phyloP scores from a whole-genome alignment of 2,329 filamentous ascomycete genomes.

The Metarhizium brunneum region DNA sequence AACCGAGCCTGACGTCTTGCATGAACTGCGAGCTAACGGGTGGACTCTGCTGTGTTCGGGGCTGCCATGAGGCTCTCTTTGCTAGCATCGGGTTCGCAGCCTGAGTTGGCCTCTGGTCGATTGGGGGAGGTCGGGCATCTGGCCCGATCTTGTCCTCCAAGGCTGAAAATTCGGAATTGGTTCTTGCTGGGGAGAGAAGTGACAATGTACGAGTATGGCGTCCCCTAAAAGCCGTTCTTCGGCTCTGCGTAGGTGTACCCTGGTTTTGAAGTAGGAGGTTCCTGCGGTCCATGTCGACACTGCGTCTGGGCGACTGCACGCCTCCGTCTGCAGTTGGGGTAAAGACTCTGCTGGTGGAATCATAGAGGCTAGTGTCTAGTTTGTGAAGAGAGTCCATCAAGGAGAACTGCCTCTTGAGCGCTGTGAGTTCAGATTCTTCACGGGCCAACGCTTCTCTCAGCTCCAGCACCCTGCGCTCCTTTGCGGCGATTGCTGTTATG shows the following conservation, averaged over 20 bases:
- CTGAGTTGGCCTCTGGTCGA: constrained; percentile 24
- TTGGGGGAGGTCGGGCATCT: constrained; percentile 15
- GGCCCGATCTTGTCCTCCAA: constrained; percentile 28
- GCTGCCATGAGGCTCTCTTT: constrained; percentile 53
- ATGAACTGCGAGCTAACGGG: constrained; percentile 65
- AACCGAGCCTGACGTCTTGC: constrained; percentile 77
- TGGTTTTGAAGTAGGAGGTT: constrained; percentile 54
- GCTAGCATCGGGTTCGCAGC: constrained; percentile 30
- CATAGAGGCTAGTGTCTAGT: constrained; percentile 35
- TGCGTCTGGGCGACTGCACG: constrained; percentile 27
- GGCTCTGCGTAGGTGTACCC: constrained; percentile 29
- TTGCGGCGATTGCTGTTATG: constrained; percentile 81
- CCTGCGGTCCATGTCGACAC: constrained; percentile 61
- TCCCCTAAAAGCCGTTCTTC: constrained; percentile 60
- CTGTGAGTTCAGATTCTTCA: constrained; percentile 68
- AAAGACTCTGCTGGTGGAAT: constrained; percentile 1
- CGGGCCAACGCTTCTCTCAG: constrained; percentile 79
- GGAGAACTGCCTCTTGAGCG: constrained; percentile 78
- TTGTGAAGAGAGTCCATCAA: constrained; percentile 69
- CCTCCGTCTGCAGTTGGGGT: constrained; percentile 16
- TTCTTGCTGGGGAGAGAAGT: constrained; percentile 62
- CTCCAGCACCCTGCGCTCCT: constrained; percentile 86
- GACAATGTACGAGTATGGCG: constrained; percentile 61
- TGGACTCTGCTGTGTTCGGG: constrained; percentile 35
- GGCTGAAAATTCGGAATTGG: constrained; percentile 32